Base-by-base conservation (phyloP, 495 filamentous ascomycete species). In the Penicillium fimorum region DNA sequence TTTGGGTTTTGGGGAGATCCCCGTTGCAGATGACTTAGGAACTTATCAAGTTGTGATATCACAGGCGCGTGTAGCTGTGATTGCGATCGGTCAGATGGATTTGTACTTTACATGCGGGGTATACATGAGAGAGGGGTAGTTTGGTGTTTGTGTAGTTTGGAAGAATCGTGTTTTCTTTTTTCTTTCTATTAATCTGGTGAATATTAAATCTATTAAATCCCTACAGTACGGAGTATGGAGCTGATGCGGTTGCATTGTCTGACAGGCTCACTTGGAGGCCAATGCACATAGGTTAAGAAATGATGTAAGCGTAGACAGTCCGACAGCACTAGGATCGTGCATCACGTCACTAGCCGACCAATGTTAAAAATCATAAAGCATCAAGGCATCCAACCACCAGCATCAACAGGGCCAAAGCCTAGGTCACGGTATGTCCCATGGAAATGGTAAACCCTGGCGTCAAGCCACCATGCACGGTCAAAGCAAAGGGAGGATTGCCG, bases 221-320 rank as follows among this genome's bases (percentile, higher is more conserved):
- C 29, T 38, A 9, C n/a, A 17, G 25, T 20, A 35, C 6, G 2
- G 6, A 5, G 15, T 18, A 13, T 17, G 15, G 3, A 29, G 35
- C n/a, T 32, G 24, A 52, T 43, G n/a, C 37, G 43, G 24, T 22
- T 42, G 37, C 38, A 43, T 52, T 25, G n/a, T 44, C 27, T 35
- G 41, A 55, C 17, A 18, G 40, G 12, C 5, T 51, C 43, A 10
- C 20, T 12, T n/a, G 45, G 15, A 27, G 33, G 45, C 45, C 29
- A 30, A n/a, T 24, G n/a, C 33, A 7, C 35, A 22, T 22, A 17
- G 22, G 5, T 20, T 11, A 38, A 22, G 1, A 13, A 56, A 53
- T 64, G 62, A 65, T 61, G 65, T 63, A 65, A 65, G 59, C 57
- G 45, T 33, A 11, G 25, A 43, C 24, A 44, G 32, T 59, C 60